Evolutionary conservation across 495 filamentous ascomycete genomes (phyloP), one percentile per base, ranked within the genome.

Genomic region (Talaromyces ruber): DNA sequence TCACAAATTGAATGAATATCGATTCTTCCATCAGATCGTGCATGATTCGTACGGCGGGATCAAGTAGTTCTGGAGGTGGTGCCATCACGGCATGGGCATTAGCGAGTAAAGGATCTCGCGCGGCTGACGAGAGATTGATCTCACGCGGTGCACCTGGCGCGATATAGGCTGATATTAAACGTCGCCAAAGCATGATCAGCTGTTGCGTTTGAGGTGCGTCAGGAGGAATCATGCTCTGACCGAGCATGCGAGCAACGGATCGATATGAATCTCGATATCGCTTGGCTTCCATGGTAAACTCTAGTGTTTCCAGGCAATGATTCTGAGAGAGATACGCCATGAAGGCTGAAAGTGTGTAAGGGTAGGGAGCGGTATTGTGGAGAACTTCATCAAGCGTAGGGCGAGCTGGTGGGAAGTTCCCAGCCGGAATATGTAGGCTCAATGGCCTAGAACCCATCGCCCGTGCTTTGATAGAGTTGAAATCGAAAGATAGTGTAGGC

Each of bases 11-110:
- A 59, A 81, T 70, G 65, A 76, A 78, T 3, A 98, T 91, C 3
- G 91, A 96, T 67, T 97, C 94, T 68, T 97, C 93, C 91, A 99
- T 98, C 63, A 99, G 76, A 62, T 98, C 93, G 70, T 92, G 91
- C 16, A 96, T 88, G 58, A 95, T 93, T 61, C 86, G 82, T 18
- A 94, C 91, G n/a, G 94, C 94, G n/a, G 87, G 79, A 67, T 95
- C 91, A 25, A 99, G 80, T 32, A 85, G 82, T 55, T 88, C 82
- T 4, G 94, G 95, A 22, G 81, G 71, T 0, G 94, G 95, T 6
- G 95, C 91, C 3, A 77, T 74, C n/a, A 79, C 70, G 9, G 76
- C 72, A 37, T 82, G 80, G 6, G 85, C 79, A 53, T 91, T 79
- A 12, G 79, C 79, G 16, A 99, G 76, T 29, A 99, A 78, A 18